These are phyloP conservation scores for Yamadazyma buinensis DNA, from an alignment of 1,139 yeast genomes.

Conservation along the genomic window DNA sequence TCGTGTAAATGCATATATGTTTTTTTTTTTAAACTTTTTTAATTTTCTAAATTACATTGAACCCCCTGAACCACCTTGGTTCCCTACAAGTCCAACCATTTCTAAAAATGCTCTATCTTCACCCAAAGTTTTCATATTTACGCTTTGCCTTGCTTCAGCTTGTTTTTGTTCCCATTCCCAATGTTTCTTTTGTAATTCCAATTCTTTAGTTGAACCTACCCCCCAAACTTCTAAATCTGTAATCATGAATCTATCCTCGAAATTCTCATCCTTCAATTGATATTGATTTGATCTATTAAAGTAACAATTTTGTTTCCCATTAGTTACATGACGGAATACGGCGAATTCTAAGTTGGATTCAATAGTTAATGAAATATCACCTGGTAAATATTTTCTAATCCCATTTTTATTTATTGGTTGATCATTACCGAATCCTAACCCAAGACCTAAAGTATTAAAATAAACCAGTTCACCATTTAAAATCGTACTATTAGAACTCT, in stretches of 20 bases:
- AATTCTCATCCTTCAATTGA: slow-evolving; percentile 29
- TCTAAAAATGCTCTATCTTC: slow-evolving; percentile 87
- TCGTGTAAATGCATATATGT: too few species aligned
- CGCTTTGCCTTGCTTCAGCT: slow-evolving; percentile 70
- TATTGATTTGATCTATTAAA: slow-evolving; percentile 25
- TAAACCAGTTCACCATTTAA: slow-evolving; percentile 43
- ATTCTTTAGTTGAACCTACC: slow-evolving; percentile 70
- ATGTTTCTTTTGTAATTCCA: slow-evolving; percentile 68
- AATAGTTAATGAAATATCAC: slow-evolving; percentile 74
- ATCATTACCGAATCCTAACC: slow-evolving; percentile 74
- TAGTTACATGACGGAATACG: slow-evolving; percentile 62
- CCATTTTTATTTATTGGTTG: slow-evolving; percentile 55
- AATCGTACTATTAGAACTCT: slow-evolving; percentile 28
- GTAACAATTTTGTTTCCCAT: slow-evolving; percentile 18
- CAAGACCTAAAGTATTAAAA: slow-evolving; percentile 69
- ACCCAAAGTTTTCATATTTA: slow-evolving; percentile 61
- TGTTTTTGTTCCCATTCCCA: slow-evolving; percentile 94
- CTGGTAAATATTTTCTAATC: slow-evolving; percentile 41
- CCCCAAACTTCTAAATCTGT: slow-evolving; percentile 91
- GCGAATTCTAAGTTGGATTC: slow-evolving; percentile 81
- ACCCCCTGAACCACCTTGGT: slow-evolving; percentile 56
- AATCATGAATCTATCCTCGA: slow-evolving; percentile 69
- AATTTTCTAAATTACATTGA: too few species aligned
- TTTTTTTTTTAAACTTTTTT: too few species aligned
- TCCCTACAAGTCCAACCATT: slow-evolving; percentile 87